These are phyloP conservation scores for Cryptococcus sp. DNA, from an alignment of 1,284 basidiomycete genomes.

Conservation along the genomic window DNA sequence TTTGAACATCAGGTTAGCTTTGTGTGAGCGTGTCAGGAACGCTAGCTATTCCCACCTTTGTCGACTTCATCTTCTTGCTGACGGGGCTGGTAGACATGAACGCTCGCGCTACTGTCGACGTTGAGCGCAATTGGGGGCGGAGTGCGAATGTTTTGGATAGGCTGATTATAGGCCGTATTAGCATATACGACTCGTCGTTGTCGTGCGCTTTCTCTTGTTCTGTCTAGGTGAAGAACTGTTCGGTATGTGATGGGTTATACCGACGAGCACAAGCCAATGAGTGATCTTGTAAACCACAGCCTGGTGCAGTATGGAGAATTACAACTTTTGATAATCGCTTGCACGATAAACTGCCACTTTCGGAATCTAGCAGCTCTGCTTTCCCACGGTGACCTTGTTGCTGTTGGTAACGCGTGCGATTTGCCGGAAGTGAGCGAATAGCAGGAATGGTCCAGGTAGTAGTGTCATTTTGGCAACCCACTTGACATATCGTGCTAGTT, in stretches of 20 bases:
- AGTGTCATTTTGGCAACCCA: too few relatives aligned
- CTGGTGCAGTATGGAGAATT: too few relatives aligned
- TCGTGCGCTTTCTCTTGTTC: too few relatives aligned
- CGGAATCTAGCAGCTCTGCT: not conserved
- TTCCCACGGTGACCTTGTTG: not conserved
- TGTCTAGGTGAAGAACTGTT: too few relatives aligned
- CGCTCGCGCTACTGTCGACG: too few relatives aligned
- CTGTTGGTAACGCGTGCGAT: not conserved
- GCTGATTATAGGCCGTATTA: too few relatives aligned
- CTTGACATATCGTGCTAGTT: not conserved
- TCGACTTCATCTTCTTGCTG: slow-evolving; percentile 52
- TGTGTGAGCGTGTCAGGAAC: not conserved
- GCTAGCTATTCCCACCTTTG: slow-evolving; percentile 33
- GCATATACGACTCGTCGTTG: too few relatives aligned
- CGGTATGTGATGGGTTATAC: too few relatives aligned
- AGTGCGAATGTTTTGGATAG: too few relatives aligned
- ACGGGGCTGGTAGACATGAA: slow-evolving; percentile 32
- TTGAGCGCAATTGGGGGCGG: too few relatives aligned
- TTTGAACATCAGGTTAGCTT: slow-evolving; percentile 11
- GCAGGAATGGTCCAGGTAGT: not conserved
- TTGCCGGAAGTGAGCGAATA: not conserved
- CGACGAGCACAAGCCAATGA: too few relatives aligned
- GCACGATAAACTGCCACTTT: not conserved
- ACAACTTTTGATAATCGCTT: not conserved
- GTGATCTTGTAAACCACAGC: too few relatives aligned